Base-by-base conservation (phyloP, 208 protist genomes). In the Zelonia costaricensis region DNA sequence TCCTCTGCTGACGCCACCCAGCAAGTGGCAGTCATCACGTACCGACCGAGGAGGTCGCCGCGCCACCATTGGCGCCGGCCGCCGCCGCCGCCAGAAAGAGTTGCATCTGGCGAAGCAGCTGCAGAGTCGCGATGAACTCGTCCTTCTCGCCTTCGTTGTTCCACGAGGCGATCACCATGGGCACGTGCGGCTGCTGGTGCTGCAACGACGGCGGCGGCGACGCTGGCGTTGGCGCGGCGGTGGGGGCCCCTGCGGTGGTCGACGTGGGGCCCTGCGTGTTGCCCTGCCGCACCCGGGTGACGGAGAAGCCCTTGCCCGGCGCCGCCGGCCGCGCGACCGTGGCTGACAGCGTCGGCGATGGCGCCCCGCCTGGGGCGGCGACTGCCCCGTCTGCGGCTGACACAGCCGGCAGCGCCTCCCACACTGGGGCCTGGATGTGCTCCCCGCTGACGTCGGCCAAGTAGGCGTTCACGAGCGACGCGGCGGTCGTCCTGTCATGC, bases 121-220 rank as follows among this genome's bases (percentile, higher is more conserved):
- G 60, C 40, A 90, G 45, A 20, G 83, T 77, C 18, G 62, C 46
- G 25, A 90, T 36, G 60, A 93, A 90, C 69, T 90, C 80, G 15
- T 84, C 69, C 33, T 78, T 74, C 62, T 93, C 86, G 13, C 75
- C 56, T 46, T 70, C 39, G 22, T 72, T 69, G 31, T 80, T 72
- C 86, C 86, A 93, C 15, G 86, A 93, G 2, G 86, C 66, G 45
- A 93, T 84, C 27, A 86, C 62, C 45, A 75, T 71, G 28, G 82
- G 80, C 51, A 89, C 72, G 28, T 57, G 67, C 7, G 66, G 66
- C 59, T 56, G 66, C 58, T 73, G 66, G 31, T 38, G 56, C 31
- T 23, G 31, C 6, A n/a, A n/a, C n/a, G 55, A 27, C 13, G 31
- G 35, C n/a, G 45, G 13, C 16, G 55, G 12, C n/a, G 63, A 27